Evolutionary conservation across 331 rosid species (phyloP).

Genomic region (Rhamnella rubrinervis): DNA sequence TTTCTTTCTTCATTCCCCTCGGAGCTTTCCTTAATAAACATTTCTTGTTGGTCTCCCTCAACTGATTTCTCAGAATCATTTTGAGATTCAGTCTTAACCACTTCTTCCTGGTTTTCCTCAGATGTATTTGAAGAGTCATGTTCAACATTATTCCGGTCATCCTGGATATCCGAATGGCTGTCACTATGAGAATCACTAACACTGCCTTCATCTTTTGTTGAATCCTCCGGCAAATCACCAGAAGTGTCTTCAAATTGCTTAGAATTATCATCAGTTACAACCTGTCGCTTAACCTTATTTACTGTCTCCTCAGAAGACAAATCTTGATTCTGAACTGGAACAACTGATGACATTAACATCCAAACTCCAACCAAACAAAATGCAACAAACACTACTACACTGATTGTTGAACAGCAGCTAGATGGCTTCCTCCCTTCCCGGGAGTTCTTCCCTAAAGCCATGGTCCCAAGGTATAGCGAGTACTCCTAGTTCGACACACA

Average conservation of each 20-base stretch:
- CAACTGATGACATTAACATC: slow-evolving; percentile 65
- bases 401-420: slow-evolving; percentile 48
- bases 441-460: slow-evolving; percentile 59
- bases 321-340: slow-evolving; percentile 50
- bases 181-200: slow-evolving; percentile 19
- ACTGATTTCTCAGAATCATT: slow-evolving; percentile 7
- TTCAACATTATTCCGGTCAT: slow-evolving; percentile 25
- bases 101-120: slow-evolving; percentile 39
- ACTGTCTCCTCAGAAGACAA: slow-evolving; percentile 36
- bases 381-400: slow-evolving; percentile 54
- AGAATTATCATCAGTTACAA: slow-evolving; percentile 25
- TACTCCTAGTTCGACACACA: slow-evolving; percentile 18
- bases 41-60: slow-evolving; percentile 23
- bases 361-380: slow-evolving; percentile 73
- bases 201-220: slow-evolving; percentile 30
- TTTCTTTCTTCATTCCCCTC: slow-evolving; percentile 16
- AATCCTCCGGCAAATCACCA: slow-evolving; percentile 35
- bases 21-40: slow-evolving; percentile 21
- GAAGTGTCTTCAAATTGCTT: slow-evolving; percentile 40
- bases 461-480: slow-evolving; percentile 21
- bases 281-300: slow-evolving; percentile 30
- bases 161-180: slow-evolving; percentile 24
- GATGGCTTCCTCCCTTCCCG: slow-evolving; percentile 63
- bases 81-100: slow-evolving; percentile 18
- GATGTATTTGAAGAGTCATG: slow-evolving; percentile 25